Conservation (phyloP, 495 filamentous ascomycete genomes). For the Penicillium cataractarum region DNA sequence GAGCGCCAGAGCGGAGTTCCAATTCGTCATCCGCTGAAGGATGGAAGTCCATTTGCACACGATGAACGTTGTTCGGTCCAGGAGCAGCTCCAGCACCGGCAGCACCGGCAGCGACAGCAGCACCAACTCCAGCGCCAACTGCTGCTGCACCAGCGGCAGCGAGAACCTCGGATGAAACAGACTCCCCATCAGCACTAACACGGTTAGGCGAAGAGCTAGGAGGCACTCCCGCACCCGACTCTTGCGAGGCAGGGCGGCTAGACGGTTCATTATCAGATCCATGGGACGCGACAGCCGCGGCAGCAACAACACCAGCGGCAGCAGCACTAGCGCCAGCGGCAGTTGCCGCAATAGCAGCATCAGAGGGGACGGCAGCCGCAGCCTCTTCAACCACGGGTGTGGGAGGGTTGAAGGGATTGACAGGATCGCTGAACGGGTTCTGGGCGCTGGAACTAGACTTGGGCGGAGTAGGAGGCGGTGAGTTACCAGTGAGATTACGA, state of each 20-base stretch:
- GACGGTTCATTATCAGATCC: constrained; percentile 41
- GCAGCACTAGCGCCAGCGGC: constrained; percentile 46
- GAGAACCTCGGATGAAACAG: constrained; percentile 36
- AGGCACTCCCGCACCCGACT: constrained; percentile 22
- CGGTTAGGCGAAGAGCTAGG: constrained; percentile 19
- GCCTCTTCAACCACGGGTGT: constrained; percentile 13
- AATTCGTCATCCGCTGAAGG: constrained; percentile 93
- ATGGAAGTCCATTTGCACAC: constrained; percentile 93
- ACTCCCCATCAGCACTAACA: constrained; percentile 33
- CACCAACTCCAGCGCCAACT: constrained; percentile 31
- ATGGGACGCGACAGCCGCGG: constrained; percentile 36
- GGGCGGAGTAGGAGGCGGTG: constrained; percentile 40
- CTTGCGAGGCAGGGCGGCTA: constrained; percentile 29
- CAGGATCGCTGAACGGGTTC: constrained; percentile 52
- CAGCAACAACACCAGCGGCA: constrained; percentile 35
- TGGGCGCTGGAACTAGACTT: constrained; percentile 47
- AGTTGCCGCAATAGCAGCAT: constrained; percentile 31
- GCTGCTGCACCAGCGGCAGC: constrained; percentile 36
- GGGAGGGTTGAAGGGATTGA: constrained; percentile 54
- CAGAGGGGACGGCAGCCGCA: constrained; percentile 30
- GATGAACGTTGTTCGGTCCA: constrained; percentile 69
- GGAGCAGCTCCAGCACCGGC: constrained; percentile 48
- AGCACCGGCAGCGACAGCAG: constrained; percentile 34
- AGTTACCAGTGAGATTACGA: constrained; percentile 43
- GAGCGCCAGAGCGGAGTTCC: constrained; percentile 72